Evolutionary conservation across 2,329 filamentous ascomycete genomes (phyloP), one percentile per base, ranked within the genome.

Genomic region (Gnomoniopsis sp.): DNA sequence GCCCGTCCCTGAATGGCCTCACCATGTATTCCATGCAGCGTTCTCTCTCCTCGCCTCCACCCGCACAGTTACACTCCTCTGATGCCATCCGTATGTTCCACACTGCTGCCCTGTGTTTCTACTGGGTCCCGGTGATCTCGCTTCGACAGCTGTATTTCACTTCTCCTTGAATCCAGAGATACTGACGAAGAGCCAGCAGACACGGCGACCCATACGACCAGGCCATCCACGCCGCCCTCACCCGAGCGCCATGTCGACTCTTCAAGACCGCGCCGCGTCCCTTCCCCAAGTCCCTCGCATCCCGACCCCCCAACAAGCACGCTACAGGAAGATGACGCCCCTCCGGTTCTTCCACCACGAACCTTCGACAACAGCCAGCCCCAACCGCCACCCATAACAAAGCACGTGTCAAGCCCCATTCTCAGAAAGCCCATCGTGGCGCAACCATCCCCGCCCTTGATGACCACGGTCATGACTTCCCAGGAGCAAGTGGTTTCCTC

Each of bases 1-100:
- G 63, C 58, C 58, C 60, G 19, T 56, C 65, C 63, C 68, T 71
- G 68, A 69, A 79, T 79, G 77, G 75, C 72, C 72, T 73, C 78
- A 80, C 71, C 73, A 84, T 85, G 80, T 81, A 82, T 71, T 80
- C 82, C 73, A 84, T 85, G 82, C 81, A 85, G 74, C 80, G 80
- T 67, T 85, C 83, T 64, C 76, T 82, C 63, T 87, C 85, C 65
- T 86, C 85, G 72, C 81, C 84, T 67, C 86, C 85, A 72, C 81
- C 84, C 67, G 83, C 84, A 73, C 79, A 79, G 74, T 77, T 79
- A 65, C 77, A 79, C 68, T 76, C 81, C 65, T 80, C 82, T 72
- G 58, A 53, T 26, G 43, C 53, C 53, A 76, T 80, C 68, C 79
- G 85, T 88, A 86, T 71, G 85, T 87, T 57, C 15, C 15, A 49